Evolutionary conservation across 2,329 filamentous ascomycete genomes (phyloP), one percentile per base, ranked within the genome.

Genomic region (Monilinia polystroma): DNA sequence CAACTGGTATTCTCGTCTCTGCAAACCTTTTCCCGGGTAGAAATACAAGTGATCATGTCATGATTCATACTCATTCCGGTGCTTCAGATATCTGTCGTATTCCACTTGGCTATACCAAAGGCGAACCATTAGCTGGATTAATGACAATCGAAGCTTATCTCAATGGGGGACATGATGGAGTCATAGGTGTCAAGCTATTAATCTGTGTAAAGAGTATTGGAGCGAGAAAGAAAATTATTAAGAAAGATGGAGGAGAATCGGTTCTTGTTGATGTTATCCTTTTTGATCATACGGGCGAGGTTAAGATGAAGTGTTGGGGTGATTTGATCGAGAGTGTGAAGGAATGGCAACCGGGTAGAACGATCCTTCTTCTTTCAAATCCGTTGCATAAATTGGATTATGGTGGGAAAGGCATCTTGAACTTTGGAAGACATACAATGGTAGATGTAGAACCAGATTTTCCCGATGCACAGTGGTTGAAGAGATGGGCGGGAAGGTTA

Each of bases 191-290:
- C 0, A 85, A 81, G 62, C 76, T 88, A 2, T 77, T 88, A 3
- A 82, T 87, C 0, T 84, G 85, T 62, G 83, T 88, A 4, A 85
- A 84, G 73, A 85, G 82, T 66, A 79, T 88, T 64, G 84, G 85
- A 0, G 79, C 79, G 7, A 80, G 79, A 62, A 85, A 83, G 75
- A 81, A 71, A 77, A 79, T 86, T 41, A 79, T 79, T 3, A 82
- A 80, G 67, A 84, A 83, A 69, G 80, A 79, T 38, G 78, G 80
- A 52, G 78, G 72, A 4, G 74, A 77, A n/a, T 77, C 79, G 0
- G 79, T 83, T 41, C 77, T 84, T 16, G 72, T 83, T 35, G 83
- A 83, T 56, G 75, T 88, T 4, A 76, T 78, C 5, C 75, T 88
- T 12, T 85, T 86, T 71, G 86, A 89, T 73, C 81, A 87, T 71